Conservation (phyloP, 306 rosid species). For the Carpinus viminea region DNA sequence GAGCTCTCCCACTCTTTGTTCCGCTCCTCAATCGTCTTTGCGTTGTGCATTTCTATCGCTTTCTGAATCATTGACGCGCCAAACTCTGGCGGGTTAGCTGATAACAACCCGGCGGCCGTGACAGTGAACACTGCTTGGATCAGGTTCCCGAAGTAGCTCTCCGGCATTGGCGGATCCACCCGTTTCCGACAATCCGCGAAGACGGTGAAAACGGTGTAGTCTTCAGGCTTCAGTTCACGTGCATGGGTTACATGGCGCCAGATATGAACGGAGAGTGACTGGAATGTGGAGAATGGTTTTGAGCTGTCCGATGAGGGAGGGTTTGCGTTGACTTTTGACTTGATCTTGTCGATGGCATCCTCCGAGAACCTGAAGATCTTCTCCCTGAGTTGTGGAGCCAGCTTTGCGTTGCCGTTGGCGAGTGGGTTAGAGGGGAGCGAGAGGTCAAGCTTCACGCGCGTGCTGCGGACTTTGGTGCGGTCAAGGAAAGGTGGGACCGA, state of each 20-base stretch:
- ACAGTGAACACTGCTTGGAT: slow-evolving; percentile 86
- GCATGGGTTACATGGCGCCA: slow-evolving; percentile 89
- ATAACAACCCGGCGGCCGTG: slow-evolving; percentile 59
- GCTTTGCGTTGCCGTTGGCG: slow-evolving; percentile 38
- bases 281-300: slow-evolving; percentile 91
- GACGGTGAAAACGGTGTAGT: slow-evolving; percentile 87
- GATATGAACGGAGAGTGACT: slow-evolving; percentile 71
- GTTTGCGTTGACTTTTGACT: slow-evolving; percentile 53
- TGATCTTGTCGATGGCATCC: slow-evolving; percentile 68
- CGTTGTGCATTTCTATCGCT: slow-evolving; percentile 61
- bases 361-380: slow-evolving; percentile 84
- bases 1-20: slow-evolving; percentile 89
- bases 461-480: slow-evolving; percentile 71
- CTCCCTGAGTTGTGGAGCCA: slow-evolving; percentile 50
- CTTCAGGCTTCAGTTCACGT: slow-evolving; percentile 79
- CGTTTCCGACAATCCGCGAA: slow-evolving; percentile 90
- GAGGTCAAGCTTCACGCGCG: slow-evolving; percentile 83
- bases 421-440: slow-evolving; percentile 43
- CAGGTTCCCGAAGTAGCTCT: slow-evolving; percentile 80
- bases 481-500: slow-evolving; percentile 67
- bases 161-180: slow-evolving; percentile 87
- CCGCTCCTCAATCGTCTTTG: slow-evolving; percentile 55
- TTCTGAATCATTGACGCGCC: slow-evolving; percentile 68
- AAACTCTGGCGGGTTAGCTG: slow-evolving; percentile 55
- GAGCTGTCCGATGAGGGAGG: slow-evolving; percentile 50